These are phyloP conservation scores for Nepenthes gracilis DNA, from an alignment of 148 eudicot genomes.

Conservation along the genomic window DNA sequence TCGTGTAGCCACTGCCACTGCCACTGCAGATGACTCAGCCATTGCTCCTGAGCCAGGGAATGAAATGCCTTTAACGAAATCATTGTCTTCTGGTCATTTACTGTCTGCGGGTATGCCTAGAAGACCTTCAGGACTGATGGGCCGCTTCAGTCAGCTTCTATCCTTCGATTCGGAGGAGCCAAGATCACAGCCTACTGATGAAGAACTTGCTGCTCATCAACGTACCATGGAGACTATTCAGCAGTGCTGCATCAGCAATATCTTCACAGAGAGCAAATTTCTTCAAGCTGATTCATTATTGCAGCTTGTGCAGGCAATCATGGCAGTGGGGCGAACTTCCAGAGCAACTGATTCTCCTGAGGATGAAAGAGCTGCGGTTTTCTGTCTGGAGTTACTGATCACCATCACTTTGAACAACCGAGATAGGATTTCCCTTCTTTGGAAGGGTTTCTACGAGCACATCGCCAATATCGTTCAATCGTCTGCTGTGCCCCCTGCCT, in stretches of 20 bases:
- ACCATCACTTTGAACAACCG: constrained; percentile 12
- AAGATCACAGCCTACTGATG: constrained; percentile 10
- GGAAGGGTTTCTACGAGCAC: constrained; percentile 17
- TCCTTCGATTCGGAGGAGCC: constrained; percentile 14
- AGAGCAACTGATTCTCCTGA: constrained; percentile 7
- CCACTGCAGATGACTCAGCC: constrained; percentile 6
- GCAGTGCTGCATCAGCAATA: constrained; percentile 10
- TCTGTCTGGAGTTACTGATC: constrained; percentile 15
- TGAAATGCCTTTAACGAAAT: neutral
- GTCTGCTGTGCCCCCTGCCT: constrained; percentile 20
- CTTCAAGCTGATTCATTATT: constrained; percentile 13
- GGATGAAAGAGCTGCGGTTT: constrained; percentile 11
- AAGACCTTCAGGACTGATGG: constrained; percentile 12
- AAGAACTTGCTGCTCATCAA: constrained; percentile 16
- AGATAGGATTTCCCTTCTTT: constrained; percentile 17
- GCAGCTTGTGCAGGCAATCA: constrained; percentile 11
- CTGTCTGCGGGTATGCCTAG: neutral
- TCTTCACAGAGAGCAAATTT: constrained; percentile 13
- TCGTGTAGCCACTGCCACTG: constrained; percentile 11
- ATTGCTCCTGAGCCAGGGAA: constrained; percentile 6
- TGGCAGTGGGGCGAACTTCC: constrained; percentile 11
- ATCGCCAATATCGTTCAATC: constrained; percentile 23
- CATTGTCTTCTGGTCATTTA: constrained; percentile 3
- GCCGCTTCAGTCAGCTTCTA: constrained; percentile 13
- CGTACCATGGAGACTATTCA: constrained; percentile 11